Conservation (phyloP, 2,329 filamentous ascomycete species). For the Fusarium illudens region DNA sequence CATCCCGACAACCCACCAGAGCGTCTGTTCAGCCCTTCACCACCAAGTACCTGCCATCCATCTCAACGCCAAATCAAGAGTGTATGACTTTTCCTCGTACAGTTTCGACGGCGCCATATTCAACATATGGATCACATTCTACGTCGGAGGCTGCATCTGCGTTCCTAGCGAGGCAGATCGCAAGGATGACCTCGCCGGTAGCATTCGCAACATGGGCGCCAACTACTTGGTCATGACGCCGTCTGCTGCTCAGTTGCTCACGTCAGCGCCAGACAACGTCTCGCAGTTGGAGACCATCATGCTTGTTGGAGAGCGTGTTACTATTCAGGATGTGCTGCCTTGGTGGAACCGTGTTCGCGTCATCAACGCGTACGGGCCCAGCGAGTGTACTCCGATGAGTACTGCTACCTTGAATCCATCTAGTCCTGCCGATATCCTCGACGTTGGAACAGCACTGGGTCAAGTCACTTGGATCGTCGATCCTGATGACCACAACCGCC, state of each 20-base stretch:
- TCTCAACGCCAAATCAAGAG: neutral
- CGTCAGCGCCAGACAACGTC: constrained; percentile 1
- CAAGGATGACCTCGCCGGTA: constrained; percentile 6
- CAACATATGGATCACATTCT: constrained; percentile 15
- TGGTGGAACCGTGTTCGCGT: constrained; percentile 14
- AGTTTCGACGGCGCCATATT: constrained; percentile 24
- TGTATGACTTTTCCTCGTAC: constrained; percentile 33
- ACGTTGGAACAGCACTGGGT: constrained; percentile 12
- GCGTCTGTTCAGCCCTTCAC: neutral
- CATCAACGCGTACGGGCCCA: constrained; percentile 30
- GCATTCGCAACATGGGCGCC: neutral
- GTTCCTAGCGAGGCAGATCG: constrained; percentile 29
- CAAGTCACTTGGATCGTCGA: constrained; percentile 45
- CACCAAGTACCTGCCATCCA: constrained; percentile 4
- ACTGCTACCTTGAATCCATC: neutral
- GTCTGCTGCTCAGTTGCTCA: constrained; percentile 13
- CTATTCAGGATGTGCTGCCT: neutral
- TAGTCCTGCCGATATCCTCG: neutral
- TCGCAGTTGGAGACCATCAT: constrained; percentile 11
- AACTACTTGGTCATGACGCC: constrained; percentile 19
- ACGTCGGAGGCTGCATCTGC: constrained; percentile 31
- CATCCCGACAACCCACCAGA: constrained; percentile 3
- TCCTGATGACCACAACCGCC: constrained; percentile 35
- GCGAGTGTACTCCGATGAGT: constrained; percentile 23
- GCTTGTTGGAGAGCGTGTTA: constrained; percentile 26